phyloP scores from a whole-genome alignment of 2,329 filamentous ascomycete genomes.

The Cercospora sojina region DNA sequence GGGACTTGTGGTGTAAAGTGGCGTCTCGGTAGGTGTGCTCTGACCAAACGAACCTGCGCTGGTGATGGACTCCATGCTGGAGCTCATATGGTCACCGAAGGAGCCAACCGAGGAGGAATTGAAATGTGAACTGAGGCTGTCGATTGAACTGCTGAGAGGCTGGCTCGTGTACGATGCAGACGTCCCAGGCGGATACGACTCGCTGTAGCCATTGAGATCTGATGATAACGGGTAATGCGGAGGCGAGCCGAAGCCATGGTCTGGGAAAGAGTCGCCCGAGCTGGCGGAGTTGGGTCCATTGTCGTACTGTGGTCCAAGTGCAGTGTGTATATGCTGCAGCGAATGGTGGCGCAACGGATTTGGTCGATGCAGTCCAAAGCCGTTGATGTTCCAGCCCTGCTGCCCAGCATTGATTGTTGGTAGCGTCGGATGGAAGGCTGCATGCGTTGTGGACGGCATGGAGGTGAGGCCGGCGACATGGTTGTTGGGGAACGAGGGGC shows the following conservation, averaged over 20 bases:
- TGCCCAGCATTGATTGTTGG: conserved; percentile 23
- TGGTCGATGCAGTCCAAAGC: conserved; percentile 40
- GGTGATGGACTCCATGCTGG: conserved; percentile 49
- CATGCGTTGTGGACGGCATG: conserved; percentile 15
- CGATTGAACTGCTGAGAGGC: conserved; percentile 21
- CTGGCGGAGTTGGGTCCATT: conserved; percentile 48
- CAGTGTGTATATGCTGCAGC: conserved; percentile 46
- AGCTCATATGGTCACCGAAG: conserved; percentile 42
- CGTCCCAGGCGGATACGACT: conserved; percentile 40
- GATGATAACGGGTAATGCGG: conserved; percentile 50
- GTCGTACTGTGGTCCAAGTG: conserved; percentile 43
- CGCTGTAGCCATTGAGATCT: conserved; percentile 43
- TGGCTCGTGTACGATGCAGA: conserved; percentile 23
- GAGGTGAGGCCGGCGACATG: conserved; percentile 7
- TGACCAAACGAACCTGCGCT: conserved; percentile 30
- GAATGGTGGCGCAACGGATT: conserved; percentile 39
- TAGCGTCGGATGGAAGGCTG: conserved; percentile 19
- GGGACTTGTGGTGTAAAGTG: conserved; percentile 14
- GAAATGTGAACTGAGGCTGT: conserved; percentile 19
- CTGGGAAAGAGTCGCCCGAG: conserved; percentile 49
- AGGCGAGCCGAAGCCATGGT: conserved; percentile 50
- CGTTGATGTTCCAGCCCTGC: conserved; percentile 40
- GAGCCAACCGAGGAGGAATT: conserved; percentile 37
- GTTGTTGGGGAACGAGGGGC: not conserved
- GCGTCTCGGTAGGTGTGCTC: conserved; percentile 3